Conservation (phyloP, 306 rosid genomes). For the Biancaea sappan region DNA sequence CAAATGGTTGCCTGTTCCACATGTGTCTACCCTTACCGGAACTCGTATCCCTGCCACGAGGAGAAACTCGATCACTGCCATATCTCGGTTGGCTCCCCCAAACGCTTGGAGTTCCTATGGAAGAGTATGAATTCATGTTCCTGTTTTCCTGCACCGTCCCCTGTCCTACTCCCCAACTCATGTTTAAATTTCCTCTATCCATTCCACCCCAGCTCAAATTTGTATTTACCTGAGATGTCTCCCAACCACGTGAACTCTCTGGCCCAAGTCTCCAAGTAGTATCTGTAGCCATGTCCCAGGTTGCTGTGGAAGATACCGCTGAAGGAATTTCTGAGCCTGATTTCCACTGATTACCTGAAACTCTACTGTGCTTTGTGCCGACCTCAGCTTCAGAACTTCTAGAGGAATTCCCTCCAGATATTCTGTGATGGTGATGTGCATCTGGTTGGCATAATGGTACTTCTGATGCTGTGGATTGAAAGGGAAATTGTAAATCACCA, state of each 20-base stretch:
- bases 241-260: constrained; percentile 58
- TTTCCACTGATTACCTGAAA: constrained; percentile 60
- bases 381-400: constrained; percentile 54
- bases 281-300: constrained; percentile 56
- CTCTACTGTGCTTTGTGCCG: constrained; percentile 50
- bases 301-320: constrained; percentile 42
- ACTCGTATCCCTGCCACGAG: constrained; percentile 56
- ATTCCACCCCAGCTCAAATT: constrained; percentile 44
- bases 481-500: constrained; percentile 57
- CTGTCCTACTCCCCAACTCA: constrained; percentile 53
- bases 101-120: constrained; percentile 41
- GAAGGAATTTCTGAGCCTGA: constrained; percentile 52
- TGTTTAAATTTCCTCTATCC: constrained; percentile 45
- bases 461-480: constrained; percentile 51
- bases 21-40: constrained; percentile 54
- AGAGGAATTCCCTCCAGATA: constrained; percentile 50
- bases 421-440: constrained; percentile 54
- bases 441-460: constrained; percentile 49
- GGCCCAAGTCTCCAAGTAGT: constrained; percentile 62
- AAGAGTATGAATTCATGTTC: constrained; percentile 43
- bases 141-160: constrained; percentile 48
- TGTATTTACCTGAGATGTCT: constrained; percentile 51
- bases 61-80: constrained; percentile 55
- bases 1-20: constrained; percentile 62
- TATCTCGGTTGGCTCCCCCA: constrained; percentile 64